These are phyloP conservation scores for Xylariaceae sp. DNA, from an alignment of 2,329 filamentous ascomycete genomes.

Conservation along the genomic window DNA sequence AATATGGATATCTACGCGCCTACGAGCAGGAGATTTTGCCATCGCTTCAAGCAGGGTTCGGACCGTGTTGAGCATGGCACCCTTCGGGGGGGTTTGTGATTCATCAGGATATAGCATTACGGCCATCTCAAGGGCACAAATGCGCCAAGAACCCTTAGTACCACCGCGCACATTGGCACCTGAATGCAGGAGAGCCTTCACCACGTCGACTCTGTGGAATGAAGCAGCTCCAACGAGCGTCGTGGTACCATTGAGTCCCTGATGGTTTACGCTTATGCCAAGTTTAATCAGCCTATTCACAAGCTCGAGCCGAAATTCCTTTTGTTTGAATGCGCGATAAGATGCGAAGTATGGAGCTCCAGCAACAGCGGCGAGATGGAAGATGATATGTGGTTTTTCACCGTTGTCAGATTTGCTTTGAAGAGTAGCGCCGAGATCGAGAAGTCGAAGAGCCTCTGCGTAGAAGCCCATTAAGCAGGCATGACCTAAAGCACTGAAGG, in stretches of 20 bases:
- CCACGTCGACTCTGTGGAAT: constrained; percentile 9
- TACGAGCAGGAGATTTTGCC: neutral
- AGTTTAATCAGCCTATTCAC: constrained; percentile 9
- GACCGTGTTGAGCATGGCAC: constrained; percentile 9
- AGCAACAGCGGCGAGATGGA: constrained; percentile 8
- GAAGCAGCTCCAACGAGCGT: constrained; percentile 9
- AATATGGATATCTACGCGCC: neutral
- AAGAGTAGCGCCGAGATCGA: constrained; percentile 21
- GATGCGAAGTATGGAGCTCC: constrained; percentile 6
- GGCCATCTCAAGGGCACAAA: constrained; percentile 4
- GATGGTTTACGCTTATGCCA: constrained; percentile 9
- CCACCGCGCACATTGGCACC: constrained; percentile 6
- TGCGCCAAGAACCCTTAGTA: fast-evolving
- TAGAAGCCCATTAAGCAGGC: constrained; percentile 20
- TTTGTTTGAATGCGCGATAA: constrained; percentile 7
- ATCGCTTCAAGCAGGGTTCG: constrained; percentile 8
- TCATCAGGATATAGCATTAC: neutral
- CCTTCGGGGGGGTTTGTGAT: neutral
- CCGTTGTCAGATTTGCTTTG: neutral
- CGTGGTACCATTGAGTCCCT: neutral
- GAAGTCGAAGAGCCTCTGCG: constrained; percentile 21
- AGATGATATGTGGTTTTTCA: neutral
- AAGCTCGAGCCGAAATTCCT: constrained; percentile 4
- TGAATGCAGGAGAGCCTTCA: constrained; percentile 7
- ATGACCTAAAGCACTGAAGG: constrained; percentile 17